These are phyloP conservation scores for Megacollybia marginata DNA, from an alignment of 768 basidiomycete genomes.

Conservation along the genomic window DNA sequence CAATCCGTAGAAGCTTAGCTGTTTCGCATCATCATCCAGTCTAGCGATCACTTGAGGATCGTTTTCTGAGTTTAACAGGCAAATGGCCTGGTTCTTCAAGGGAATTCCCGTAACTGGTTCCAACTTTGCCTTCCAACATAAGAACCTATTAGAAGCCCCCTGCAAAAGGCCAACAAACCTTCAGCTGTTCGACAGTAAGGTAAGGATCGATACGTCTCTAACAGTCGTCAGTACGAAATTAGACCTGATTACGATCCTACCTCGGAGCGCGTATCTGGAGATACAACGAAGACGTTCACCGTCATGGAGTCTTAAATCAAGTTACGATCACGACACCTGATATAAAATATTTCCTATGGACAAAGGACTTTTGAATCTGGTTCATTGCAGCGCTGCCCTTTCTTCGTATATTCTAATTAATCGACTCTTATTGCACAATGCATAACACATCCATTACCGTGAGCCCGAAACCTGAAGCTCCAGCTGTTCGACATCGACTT, in stretches of 20 bases:
- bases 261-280: slow-evolving; percentile 87
- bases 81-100: slow-evolving; percentile 59
- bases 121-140: slow-evolving; percentile 55
- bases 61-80: slow-evolving; percentile 51
- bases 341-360: no score
- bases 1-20: slow-evolving; percentile 69
- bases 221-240: no score
- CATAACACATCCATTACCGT: no score
- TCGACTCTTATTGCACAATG: no score
- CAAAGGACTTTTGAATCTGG: no score
- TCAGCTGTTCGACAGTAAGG: slow-evolving; percentile 70
- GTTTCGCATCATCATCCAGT: slow-evolving; percentile 60
- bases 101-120: slow-evolving; percentile 91
- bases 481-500: slow-evolving; percentile 25
- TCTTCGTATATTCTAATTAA: no score
- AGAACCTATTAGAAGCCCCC: slow-evolving; percentile 8
- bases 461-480: no score
- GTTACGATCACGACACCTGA: no score
- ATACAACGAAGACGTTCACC: slow-evolving; percentile 72
- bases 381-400: no score
- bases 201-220: slow-evolving; percentile 67
- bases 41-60: slow-evolving; percentile 41
- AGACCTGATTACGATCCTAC: no score
- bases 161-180: slow-evolving; percentile 41
- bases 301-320: no score